Evolutionary conservation across 2,329 filamentous ascomycete genomes (phyloP), one percentile per base, ranked within the genome.

Genomic region (Pseudocercospora ulei): DNA sequence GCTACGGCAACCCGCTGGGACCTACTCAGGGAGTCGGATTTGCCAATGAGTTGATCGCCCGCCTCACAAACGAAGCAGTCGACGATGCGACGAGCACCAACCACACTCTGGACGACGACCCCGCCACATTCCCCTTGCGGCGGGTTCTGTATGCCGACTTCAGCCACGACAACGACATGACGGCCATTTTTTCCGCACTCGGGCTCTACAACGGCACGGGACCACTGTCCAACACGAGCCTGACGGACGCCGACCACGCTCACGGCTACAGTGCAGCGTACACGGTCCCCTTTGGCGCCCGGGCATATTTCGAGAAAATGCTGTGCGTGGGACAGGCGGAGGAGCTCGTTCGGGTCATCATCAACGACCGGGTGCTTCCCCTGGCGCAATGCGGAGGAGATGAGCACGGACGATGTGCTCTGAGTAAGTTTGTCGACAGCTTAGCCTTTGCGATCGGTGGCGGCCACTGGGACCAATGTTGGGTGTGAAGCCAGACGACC

Each of bases 261-360:
- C 68, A 73, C 22, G 83, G 84, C 2, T 94, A 76, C 58, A 78
- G 80, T 7, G 75, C 83, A 0, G 72, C 78, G 8, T 88, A 82
- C 79, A 74, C 76, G 0, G 84, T 93, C 11, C 82, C 87, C 0
- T 94, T 95, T 62, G 82, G 72, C 0, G 78, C 75, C 11, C 70
- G 86, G 37, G 73, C 85, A 61, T 93, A 92, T 59, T 75, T 95
- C 22, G 87, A 95, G 69, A 90, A 88, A 69, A 78, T 94, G 73
- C 62, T 62, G 25, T 95, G 87, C 59, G 57, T 57, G 2, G 65
- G 56, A 8, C 59, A 63, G n/a, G 48, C 62, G 1, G 75, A 84
- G 55, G 81, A 90, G 59, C 67, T 80, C 36, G 82, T 95, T 7
- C 72, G 87, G 23, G 69, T 92, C 3, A 63, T 95, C 43, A 67